Evolutionary conservation across 768 basidiomycete species (phyloP).

Genomic region (Gyrodon lividus): DNA sequence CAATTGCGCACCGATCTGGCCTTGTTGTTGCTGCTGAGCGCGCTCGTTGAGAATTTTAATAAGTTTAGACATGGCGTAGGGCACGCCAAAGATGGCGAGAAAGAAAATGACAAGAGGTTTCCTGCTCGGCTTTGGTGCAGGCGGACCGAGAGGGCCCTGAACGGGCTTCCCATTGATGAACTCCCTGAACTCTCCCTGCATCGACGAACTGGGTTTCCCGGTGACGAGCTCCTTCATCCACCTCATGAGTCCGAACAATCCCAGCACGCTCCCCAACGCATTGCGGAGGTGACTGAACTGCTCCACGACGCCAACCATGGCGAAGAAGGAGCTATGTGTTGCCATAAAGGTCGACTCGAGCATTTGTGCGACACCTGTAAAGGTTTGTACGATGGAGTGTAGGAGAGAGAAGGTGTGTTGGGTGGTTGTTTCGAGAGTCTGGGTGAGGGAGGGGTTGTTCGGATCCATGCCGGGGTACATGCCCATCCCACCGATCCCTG

Average conservation of each 20-base stretch:
- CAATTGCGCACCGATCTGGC: conserved; percentile 29
- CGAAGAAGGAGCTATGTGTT: conserved; percentile 92
- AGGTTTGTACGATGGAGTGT: conserved; percentile 94
- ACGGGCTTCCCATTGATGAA: conserved; percentile 69
- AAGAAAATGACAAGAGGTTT: conserved; percentile 94
- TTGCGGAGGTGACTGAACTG: conserved; percentile 91
- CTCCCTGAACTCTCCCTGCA: conserved; percentile 70
- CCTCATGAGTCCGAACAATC: conserved; percentile 83
- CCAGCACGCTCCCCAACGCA: conserved; percentile 90
- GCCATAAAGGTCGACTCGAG: conserved; percentile 98
- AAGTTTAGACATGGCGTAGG: conserved; percentile 90
- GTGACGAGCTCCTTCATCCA: conserved; percentile 74
- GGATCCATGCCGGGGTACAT: conserved; percentile 45
- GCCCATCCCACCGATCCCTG: conserved; percentile 39
- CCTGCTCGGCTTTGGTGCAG: conserved; percentile 65
- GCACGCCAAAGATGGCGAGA: conserved; percentile 88
- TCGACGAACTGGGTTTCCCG: conserved; percentile 42
- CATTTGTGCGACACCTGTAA: conserved; percentile 94
- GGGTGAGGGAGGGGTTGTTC: conserved; percentile 66
- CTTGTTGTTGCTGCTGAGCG: conserved; percentile 46
- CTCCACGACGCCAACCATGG: conserved; percentile 95
- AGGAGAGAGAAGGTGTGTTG: conserved; percentile 91
- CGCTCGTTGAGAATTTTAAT: conserved; percentile 74
- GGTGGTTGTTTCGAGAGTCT: conserved; percentile 86
- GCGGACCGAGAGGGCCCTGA: conserved; percentile 41